Evolutionary conservation across 2,329 filamentous ascomycete genomes (phyloP).

Genomic region (Ceratocystis alfenasii): DNA sequence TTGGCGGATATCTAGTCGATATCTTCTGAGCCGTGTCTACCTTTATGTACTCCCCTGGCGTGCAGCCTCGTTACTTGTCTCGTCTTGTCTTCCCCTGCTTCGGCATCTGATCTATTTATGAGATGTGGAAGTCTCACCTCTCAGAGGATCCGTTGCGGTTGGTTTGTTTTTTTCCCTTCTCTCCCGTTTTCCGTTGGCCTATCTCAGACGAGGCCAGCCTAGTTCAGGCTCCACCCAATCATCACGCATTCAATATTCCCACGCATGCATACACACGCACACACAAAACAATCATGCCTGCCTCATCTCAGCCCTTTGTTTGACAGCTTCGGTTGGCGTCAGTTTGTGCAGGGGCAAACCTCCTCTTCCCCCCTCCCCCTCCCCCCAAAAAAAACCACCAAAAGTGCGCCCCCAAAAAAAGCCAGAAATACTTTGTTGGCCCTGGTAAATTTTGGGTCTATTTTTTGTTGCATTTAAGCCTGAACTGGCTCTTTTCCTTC

Average conservation of each 20-base stretch:
- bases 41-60: neutral
- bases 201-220: constrained; percentile 3
- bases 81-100: neutral
- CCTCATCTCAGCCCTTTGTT: constrained; percentile 5
- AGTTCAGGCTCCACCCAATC: neutral
- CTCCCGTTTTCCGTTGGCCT: neutral
- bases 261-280: constrained; percentile 1
- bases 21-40: neutral
- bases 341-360: neutral
- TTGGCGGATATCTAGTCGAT: too few species aligned
- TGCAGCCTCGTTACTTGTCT: neutral
- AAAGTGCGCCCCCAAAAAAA: too few species aligned
- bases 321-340: constrained; percentile 11
- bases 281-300: neutral
- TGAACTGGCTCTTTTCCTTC: neutral
- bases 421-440: neutral
- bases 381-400: too few species aligned
- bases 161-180: neutral
- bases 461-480: neutral
- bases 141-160: neutral
- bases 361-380: too few species aligned
- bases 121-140: constrained; percentile 8
- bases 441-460: neutral
- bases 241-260: neutral
- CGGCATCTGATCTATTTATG: neutral